Conservation (phyloP, 2,329 filamentous ascomycete genomes). For the Phyllosticta citriasiana region DNA sequence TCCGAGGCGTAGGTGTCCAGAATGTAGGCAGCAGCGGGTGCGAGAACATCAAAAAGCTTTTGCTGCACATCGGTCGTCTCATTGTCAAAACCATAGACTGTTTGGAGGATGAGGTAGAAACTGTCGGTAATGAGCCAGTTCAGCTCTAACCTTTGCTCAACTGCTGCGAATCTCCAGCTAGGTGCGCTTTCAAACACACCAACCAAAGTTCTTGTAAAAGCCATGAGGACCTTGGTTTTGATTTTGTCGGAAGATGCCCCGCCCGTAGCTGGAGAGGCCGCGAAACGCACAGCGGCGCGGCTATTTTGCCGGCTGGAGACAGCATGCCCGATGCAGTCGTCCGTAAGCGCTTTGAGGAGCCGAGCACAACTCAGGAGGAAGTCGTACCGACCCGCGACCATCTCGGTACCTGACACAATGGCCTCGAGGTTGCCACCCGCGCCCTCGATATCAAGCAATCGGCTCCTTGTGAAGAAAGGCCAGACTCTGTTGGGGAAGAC, state of each 20-base stretch:
- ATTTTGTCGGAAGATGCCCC: constrained; percentile 70
- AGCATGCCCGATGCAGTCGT: constrained; percentile 62
- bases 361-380: constrained; percentile 65
- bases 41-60: constrained; percentile 54
- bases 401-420: constrained; percentile 73
- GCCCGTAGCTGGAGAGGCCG: constrained; percentile 41
- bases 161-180: constrained; percentile 71
- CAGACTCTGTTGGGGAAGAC: constrained; percentile 76
- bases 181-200: constrained; percentile 79
- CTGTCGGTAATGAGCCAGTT: constrained; percentile 57
- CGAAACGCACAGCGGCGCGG: constrained; percentile 42
- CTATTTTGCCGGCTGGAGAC: constrained; percentile 53
- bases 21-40: constrained; percentile 64
- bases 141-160: constrained; percentile 59
- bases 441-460: constrained; percentile 66
- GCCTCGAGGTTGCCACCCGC: constrained; percentile 66
- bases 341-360: constrained; percentile 64
- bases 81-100: constrained; percentile 66
- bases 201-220: constrained; percentile 64
- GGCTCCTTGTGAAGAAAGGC: constrained; percentile 77
- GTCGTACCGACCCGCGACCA: constrained; percentile 64
- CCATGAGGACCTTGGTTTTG: constrained; percentile 59
- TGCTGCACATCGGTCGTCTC: constrained; percentile 31
- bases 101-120: constrained; percentile 61
- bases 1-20: constrained; percentile 66